Evolutionary conservation across 2,329 filamentous ascomycete genomes (phyloP), one percentile per base, ranked within the genome.

Genomic region (Arachnomyces sp.): DNA sequence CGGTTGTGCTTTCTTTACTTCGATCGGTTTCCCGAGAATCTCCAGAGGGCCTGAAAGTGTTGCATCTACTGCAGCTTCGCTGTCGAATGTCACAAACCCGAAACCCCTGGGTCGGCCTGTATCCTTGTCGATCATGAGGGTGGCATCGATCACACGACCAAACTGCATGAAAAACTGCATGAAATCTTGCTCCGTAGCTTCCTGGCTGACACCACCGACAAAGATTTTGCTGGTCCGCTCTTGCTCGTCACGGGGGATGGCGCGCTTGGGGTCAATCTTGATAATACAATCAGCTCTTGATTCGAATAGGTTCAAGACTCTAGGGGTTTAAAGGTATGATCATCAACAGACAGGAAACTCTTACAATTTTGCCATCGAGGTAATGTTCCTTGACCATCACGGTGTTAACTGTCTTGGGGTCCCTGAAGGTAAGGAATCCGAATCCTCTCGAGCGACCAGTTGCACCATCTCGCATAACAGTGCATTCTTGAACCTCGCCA

Each of bases 341-440:
- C 42, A 39, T 31, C 43, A 40, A 34, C 40, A 49, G 35, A n/a
- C n/a, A 47, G 40, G 34, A 15, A 40, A 16, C 51, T 42, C 38
- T 72, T 76, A 96, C 92, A 63, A 98, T 95, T 67, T 98, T 98
- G 46, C 92, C 92, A 60, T 98, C 92, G 15, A 98, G 76, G 54
- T 90, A 94, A 63, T 98, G 92, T 62, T 98, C 92, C 68, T 98
- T 98, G 47, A 98, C 92, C 92, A 98, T 98, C 49, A 98, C 92
- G 51, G 88, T 94, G 61, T 98, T 98, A 51, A 98, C 92, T 3
- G 87, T 95, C 69, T 95, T 95, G 35, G 92, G 84, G 58, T 98
- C 92, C 61, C 86, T 93, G 73, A 98, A 98, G 0, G 92, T 98
- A 46, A 98, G 73, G 67, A 98, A 98, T 21, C 92, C 92, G 55